These are phyloP conservation scores for Candolleomyces eurysporus DNA, from an alignment of 768 basidiomycete species.

Conservation along the genomic window DNA sequence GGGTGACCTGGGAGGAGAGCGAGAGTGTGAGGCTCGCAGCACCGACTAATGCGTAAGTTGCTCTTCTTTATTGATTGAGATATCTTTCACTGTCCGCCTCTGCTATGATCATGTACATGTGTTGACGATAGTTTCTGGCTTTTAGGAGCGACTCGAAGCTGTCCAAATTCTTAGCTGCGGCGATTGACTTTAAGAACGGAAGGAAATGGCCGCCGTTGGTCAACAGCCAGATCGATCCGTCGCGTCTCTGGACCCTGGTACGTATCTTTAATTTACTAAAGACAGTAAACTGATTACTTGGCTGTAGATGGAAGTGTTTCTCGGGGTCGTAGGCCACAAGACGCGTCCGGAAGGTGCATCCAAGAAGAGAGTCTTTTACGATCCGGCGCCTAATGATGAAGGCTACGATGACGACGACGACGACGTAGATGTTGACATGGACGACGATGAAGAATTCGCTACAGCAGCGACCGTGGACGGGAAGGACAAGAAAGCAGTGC, in stretches of 20 bases:
- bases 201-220: slow-evolving; percentile 36
- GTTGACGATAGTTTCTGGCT: neutral
- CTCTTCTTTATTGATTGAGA: neutral
- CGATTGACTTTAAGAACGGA: slow-evolving; percentile 50
- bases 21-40: slow-evolving; percentile 47
- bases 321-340: slow-evolving; percentile 1
- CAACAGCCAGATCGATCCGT: slow-evolving; percentile 33
- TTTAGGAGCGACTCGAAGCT: slow-evolving; percentile 40
- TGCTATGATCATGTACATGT: neutral
- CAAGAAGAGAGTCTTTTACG: slow-evolving; percentile 7
- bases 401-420: neutral
- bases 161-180: slow-evolving; percentile 61
- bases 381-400: slow-evolving; percentile 4
- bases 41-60: slow-evolving; percentile 51
- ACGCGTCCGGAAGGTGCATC: neutral
- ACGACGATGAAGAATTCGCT: slow-evolving; percentile 23
- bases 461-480: neutral
- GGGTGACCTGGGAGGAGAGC: slow-evolving; percentile 67
- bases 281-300: neutral
- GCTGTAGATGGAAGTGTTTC: slow-evolving; percentile 5
- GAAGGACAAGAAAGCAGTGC: slow-evolving; percentile 25
- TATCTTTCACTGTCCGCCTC: slow-evolving; percentile 2
- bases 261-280: slow-evolving; percentile 3
- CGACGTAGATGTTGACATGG: slow-evolving; percentile 30
- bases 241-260: slow-evolving; percentile 66